Evolutionary conservation across 2,329 filamentous ascomycete species (phyloP), one percentile per base, ranked within the genome.

Genomic region (Didymella exigua): DNA sequence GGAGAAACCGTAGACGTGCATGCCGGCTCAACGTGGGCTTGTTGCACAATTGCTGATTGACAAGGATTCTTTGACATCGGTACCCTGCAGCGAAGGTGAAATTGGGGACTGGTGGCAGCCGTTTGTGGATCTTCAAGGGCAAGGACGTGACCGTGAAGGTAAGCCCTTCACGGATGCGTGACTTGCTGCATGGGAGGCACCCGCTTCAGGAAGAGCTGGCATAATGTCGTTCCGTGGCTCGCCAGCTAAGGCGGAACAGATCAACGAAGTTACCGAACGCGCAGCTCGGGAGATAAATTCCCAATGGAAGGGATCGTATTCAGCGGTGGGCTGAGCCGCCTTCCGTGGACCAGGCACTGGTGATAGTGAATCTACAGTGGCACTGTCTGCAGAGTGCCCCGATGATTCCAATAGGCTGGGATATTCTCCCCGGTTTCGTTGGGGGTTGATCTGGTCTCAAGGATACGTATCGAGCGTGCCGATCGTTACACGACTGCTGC

Each of bases 281-380:
- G 29, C 24, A n/a, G 21, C 19, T 47, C 21, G 14, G 8, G 23
- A 23, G n/a, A n/a, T 23, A 1, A 36, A n/a, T 11, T 36, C 3
- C 30, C 43, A 26, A 18, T 16, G 4, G 16, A 19, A 42, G 13
- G 42, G 11, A 36, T 30, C 14, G 18, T 47, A 37, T 30, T 10
- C 43, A 37, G 29, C n/a, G 36, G 43, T 37, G 19, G 18, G 19
- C 13, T 38, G 13, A 38, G 18, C 31, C 31, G 48, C 24, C 21
- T 38, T 50, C 48, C 40, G 38, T 37, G 26, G 14, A 38, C 24
- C 48, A 47, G 43, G 29, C 23, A 47, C 37, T 42, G 10, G n/a
- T 5, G 31, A 13, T 8, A 10, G 21, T n/a, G 16, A 11, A 16
- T 23, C 13, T 34, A 36, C 23, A 19, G 19, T 24, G 50, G 44